Conservation (phyloP, 768 basidiomycete species). For the Pulveroboletus frians region DNA sequence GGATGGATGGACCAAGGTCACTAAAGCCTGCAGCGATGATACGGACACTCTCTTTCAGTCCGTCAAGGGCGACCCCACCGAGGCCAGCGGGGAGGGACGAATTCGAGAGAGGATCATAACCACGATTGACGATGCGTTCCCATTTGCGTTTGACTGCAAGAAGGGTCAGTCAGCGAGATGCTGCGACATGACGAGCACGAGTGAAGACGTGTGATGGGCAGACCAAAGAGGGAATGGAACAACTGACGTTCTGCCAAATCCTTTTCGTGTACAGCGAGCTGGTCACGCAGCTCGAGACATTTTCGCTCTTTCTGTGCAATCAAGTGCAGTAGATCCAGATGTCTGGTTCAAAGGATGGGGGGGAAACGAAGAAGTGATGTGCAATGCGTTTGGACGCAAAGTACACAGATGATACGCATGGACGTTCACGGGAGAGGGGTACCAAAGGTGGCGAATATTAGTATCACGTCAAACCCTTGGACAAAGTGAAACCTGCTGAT, state of each 20-base stretch:
- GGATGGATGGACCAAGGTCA: conserved; percentile 27
- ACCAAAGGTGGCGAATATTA: background rate
- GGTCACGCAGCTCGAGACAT: conserved; percentile 75
- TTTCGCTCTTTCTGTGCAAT: conserved; percentile 86
- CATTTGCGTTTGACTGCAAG: conserved; percentile 71
- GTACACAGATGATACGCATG: background rate
- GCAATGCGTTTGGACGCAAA: background rate
- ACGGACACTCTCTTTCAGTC: conserved; percentile 61
- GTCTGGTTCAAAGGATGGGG: conserved; percentile 37
- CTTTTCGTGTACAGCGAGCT: conserved; percentile 64
- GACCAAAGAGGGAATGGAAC: background rate
- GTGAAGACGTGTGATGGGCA: no score
- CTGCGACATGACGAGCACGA: background rate
- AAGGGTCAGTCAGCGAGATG: background rate
- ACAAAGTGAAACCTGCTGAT: background rate
- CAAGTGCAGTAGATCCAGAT: conserved; percentile 73
- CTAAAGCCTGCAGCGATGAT: conserved; percentile 47
- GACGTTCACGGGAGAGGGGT: background rate
- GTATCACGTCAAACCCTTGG: background rate
- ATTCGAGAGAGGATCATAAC: conserved; percentile 22
- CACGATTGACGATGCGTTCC: conserved; percentile 71
- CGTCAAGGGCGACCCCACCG: conserved; percentile 39
- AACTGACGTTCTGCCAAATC: conserved; percentile 61
- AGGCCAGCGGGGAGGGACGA: conserved; percentile 4
- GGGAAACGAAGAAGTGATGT: background rate